phyloP scores from a whole-genome alignment of 495 filamentous ascomycete species.

The Aspergillus funiculosus region DNA sequence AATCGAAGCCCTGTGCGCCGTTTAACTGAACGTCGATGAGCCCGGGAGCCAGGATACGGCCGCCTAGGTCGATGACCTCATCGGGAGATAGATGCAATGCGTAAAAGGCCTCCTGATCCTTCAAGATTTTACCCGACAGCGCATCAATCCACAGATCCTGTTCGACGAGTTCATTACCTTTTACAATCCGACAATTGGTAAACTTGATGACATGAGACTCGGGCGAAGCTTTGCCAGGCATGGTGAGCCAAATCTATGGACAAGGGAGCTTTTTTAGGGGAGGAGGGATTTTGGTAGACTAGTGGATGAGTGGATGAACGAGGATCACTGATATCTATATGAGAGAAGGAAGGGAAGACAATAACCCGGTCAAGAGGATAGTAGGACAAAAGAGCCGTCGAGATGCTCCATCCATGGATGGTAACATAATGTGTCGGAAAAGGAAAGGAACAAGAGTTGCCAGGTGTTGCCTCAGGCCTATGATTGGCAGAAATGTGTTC shows the following conservation, averaged over 20 bases:
- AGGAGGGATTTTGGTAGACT: too few species aligned
- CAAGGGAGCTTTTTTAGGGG: too few species aligned
- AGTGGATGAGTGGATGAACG: too few species aligned
- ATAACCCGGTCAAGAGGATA: too few species aligned
- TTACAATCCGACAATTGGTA: conserved; percentile 71
- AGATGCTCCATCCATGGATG: too few species aligned
- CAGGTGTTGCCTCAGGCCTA: too few species aligned
- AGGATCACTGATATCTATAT: too few species aligned
- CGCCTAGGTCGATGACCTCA: conserved; percentile 63
- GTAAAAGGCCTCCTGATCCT: conserved; percentile 70
- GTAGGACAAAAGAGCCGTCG: too few species aligned
- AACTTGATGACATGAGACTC: conserved; percentile 64
- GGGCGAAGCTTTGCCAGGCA: conserved; percentile 38
- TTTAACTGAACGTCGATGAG: conserved; percentile 85
- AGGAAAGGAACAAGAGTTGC: too few species aligned
- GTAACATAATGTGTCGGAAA: too few species aligned
- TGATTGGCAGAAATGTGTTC: too few species aligned
- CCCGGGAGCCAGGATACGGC: conserved; percentile 72
- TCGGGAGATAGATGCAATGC: conserved; percentile 50
- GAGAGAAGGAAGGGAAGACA: too few species aligned
- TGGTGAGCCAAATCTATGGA: background rate
- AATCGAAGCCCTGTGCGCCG: conserved; percentile 81
- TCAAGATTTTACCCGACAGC: conserved; percentile 66
- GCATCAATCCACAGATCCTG: conserved; percentile 79
- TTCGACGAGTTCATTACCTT: conserved; percentile 54